These are phyloP conservation scores for Aleurites moluccanus DNA, from an alignment of 441 rosid genomes.

Conservation along the genomic window DNA sequence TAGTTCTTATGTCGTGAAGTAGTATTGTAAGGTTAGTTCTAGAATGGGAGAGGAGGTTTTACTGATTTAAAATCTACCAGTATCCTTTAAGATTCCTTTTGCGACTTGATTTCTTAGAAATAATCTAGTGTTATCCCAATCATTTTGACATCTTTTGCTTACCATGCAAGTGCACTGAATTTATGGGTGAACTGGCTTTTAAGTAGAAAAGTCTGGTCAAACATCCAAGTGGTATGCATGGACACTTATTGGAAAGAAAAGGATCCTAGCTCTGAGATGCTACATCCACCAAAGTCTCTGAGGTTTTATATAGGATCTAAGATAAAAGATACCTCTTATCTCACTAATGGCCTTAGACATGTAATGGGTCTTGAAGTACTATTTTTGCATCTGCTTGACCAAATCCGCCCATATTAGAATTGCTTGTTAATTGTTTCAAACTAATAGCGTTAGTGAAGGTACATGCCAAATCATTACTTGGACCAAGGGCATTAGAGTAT, in stretches of 20 bases:
- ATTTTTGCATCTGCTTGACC: not conserved
- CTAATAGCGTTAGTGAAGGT: not conserved
- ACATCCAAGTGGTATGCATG: not conserved
- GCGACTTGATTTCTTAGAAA: not conserved
- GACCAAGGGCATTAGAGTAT: not conserved
- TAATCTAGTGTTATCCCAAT: not conserved
- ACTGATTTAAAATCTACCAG: not conserved
- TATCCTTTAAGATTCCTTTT: not conserved
- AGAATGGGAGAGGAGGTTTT: not conserved
- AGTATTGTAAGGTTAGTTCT: not conserved
- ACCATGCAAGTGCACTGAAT: not conserved
- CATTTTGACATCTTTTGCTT: not conserved
- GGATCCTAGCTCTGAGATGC: not conserved
- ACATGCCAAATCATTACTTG: not conserved
- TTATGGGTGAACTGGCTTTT: not conserved
- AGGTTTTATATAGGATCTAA: not conserved
- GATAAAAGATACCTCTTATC: not conserved
- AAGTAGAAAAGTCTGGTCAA: not conserved
- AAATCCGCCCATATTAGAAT: not conserved
- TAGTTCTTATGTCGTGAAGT: not conserved
- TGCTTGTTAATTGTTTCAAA: not conserved
- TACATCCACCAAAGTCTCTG: not conserved
- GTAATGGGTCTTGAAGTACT: not conserved
- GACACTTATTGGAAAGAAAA: not conserved
- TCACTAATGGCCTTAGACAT: not conserved